phyloP scores from a whole-genome alignment of 2,329 filamentous ascomycete genomes.

The Fusarium xyrophilum region DNA sequence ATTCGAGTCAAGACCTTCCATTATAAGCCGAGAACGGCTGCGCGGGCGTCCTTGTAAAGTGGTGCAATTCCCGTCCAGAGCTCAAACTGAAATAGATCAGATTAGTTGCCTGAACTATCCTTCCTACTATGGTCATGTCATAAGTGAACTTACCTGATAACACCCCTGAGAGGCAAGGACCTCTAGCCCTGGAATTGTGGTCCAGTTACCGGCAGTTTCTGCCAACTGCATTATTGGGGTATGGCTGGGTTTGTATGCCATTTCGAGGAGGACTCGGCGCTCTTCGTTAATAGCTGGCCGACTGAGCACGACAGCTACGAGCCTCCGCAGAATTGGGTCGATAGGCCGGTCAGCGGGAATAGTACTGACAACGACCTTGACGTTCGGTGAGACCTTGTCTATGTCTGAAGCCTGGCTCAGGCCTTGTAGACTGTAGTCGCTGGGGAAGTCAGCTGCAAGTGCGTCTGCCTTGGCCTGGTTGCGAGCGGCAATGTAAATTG shows the following conservation, averaged over 20 bases:
- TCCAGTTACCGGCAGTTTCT: constrained; percentile 74
- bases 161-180: constrained; percentile 88
- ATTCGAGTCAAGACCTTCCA: not conserved
- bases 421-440: constrained; percentile 72
- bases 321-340: constrained; percentile 71
- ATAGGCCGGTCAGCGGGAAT: constrained; percentile 89
- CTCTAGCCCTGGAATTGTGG: constrained; percentile 84
- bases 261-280: constrained; percentile 77
- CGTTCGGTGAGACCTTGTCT: constrained; percentile 56
- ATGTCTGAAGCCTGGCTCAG: constrained; percentile 60
- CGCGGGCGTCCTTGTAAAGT: constrained; percentile 72
- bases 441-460: constrained; percentile 76
- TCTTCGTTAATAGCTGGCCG: constrained; percentile 47
- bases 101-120: constrained; percentile 28
- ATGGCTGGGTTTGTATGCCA: constrained; percentile 91
- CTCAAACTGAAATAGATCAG: constrained; percentile 64
- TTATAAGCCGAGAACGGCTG: constrained; percentile 57
- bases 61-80: constrained; percentile 85
- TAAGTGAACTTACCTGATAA: constrained; percentile 71
- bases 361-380: constrained; percentile 80
- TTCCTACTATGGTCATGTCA: not conserved
- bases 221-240: constrained; percentile 89
- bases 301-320: constrained; percentile 64
- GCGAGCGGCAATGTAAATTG: constrained; percentile 87
- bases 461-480: constrained; percentile 70